These are phyloP conservation scores for Albugo laibachii DNA, from an alignment of 352 stramenopile genomes.

Conservation along the genomic window DNA sequence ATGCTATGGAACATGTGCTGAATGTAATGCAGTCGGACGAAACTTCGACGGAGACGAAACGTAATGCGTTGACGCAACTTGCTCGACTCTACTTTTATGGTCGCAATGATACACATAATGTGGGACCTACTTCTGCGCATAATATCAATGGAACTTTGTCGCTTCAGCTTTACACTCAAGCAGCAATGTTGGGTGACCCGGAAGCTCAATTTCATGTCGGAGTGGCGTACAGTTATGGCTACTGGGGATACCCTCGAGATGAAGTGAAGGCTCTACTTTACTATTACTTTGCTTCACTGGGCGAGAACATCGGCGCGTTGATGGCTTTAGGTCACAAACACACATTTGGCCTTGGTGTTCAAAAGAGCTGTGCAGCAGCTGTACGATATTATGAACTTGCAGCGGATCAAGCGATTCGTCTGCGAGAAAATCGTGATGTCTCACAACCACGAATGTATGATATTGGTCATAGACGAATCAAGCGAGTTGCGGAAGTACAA, in stretches of 20 bases:
- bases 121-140: constrained; percentile 2
- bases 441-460: constrained; percentile 49
- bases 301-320: constrained; percentile 29
- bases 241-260: constrained; percentile 50
- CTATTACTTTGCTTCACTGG: constrained; percentile 73
- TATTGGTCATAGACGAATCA: constrained; percentile 45
- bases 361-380: constrained; percentile 63
- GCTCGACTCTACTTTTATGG: constrained; percentile 65
- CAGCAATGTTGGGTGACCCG: constrained; percentile 28
- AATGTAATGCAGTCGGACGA: no score
- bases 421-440: constrained; percentile 25
- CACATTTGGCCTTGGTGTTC: constrained; percentile 41
- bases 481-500: constrained; percentile 44
- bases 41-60: constrained; percentile 2
- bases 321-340: constrained; percentile 72
- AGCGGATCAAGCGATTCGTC: constrained; percentile 50
- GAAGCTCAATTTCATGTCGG: constrained; percentile 63
- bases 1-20: no score
- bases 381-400: constrained; percentile 80
- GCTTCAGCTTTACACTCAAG: constrained; percentile 39
- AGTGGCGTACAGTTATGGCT: constrained; percentile 64
- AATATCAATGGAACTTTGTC: constrained; percentile 37
- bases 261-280: constrained; percentile 43
- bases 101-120: constrained; percentile 18
- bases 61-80: constrained; percentile 39